These are phyloP conservation scores for Vigna angularis DNA, from an alignment of 306 rosid genomes.

Conservation along the genomic window DNA sequence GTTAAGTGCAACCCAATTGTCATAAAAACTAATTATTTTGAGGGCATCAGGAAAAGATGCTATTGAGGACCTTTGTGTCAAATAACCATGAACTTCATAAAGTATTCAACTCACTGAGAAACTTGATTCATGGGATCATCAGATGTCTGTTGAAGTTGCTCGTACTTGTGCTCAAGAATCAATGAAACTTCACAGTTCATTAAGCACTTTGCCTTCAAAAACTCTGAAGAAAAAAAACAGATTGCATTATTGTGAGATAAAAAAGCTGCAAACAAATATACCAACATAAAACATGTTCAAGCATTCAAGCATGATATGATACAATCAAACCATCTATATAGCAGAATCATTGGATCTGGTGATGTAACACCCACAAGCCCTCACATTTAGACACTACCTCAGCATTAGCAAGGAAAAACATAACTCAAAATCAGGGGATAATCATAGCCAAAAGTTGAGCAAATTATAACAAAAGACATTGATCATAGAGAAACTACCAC, in stretches of 20 bases:
- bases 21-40: background rate
- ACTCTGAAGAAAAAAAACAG: conserved; percentile 53
- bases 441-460: conserved; percentile 34
- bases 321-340: conserved; percentile 7
- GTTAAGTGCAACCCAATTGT: conserved; percentile 13
- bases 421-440: conserved; percentile 44
- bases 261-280: background rate
- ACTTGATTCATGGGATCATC: conserved; percentile 92
- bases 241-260: conserved; percentile 33
- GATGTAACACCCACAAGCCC: background rate
- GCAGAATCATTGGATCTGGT: background rate
- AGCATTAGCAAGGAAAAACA: conserved; percentile 57
- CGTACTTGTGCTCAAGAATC: conserved; percentile 95
- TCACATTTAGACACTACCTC: conserved; percentile 53
- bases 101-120: conserved; percentile 75
- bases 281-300: conserved; percentile 26
- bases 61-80: conserved; percentile 5
- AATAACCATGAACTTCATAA: background rate
- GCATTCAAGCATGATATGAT: conserved; percentile 7
- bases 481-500: conserved; percentile 27
- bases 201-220: conserved; percentile 93
- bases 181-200: conserved; percentile 96
- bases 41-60: background rate
- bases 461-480: conserved; percentile 47
- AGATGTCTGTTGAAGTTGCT: conserved; percentile 94